Conservation (phyloP, 164 flowering plant species). For the Aristolochia californica region DNA sequence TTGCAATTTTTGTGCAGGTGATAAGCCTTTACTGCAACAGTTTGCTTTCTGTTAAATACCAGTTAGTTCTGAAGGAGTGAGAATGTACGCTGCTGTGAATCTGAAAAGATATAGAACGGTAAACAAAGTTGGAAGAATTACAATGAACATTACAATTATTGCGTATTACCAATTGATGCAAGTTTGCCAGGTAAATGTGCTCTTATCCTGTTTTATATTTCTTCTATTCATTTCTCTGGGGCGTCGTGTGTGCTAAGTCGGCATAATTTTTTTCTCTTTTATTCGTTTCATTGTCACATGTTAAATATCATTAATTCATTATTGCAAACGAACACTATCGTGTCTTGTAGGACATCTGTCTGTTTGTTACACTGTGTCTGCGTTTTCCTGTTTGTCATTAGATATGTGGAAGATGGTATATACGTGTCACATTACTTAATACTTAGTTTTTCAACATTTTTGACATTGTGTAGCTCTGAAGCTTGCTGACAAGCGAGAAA, state of each 20-base stretch:
- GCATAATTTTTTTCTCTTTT: too few species aligned
- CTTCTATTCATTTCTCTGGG: neutral
- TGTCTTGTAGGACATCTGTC: too few species aligned
- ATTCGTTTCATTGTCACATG: neutral
- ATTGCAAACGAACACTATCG: too few species aligned
- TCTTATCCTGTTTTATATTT: neutral
- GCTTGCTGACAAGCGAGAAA: too few species aligned
- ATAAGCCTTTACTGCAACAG: neutral
- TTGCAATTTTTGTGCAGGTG: constrained; percentile 15
- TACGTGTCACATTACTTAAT: too few species aligned
- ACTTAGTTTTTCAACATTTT: too few species aligned
- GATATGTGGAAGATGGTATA: too few species aligned
- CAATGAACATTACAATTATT: constrained; percentile 46
- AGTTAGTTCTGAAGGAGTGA: constrained; percentile 27
- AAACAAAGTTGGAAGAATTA: constrained; percentile 36
- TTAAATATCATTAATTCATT: too few species aligned
- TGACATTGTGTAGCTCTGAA: too few species aligned
- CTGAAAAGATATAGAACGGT: constrained; percentile 37
- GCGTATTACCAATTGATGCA: constrained; percentile 53
- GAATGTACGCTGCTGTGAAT: constrained; percentile 52
- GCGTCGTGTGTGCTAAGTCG: too few species aligned
- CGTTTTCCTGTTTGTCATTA: too few species aligned
- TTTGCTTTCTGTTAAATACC: neutral
- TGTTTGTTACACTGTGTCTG: too few species aligned
- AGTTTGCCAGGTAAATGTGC: constrained; percentile 58